Evolutionary conservation across 306 rosid genomes (phyloP).

Genomic region (Mucuna pruriens): DNA sequence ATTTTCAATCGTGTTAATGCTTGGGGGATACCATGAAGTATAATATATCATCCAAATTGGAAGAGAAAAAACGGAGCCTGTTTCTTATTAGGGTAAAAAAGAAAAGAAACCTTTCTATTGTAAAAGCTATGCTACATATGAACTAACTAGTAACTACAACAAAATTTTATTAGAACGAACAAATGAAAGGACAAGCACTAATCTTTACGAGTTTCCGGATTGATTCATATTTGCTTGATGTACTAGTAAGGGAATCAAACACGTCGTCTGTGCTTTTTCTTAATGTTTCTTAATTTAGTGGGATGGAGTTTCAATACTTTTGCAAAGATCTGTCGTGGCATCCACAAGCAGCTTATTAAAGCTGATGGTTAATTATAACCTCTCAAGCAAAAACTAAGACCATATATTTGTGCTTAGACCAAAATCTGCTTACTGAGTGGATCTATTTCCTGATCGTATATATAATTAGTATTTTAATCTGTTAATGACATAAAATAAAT

Average conservation of each 20-base stretch:
- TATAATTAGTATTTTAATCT: too few species aligned
- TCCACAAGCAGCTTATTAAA: conserved; percentile 31
- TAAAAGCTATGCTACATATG: too few species aligned
- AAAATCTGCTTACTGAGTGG: background rate
- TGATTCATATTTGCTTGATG: conserved; percentile 20
- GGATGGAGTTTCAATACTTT: conserved; percentile 1
- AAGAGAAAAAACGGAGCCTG: too few species aligned
- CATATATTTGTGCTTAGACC: background rate
- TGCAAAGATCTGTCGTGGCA: conserved; percentile 35
- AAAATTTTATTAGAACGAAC: background rate
- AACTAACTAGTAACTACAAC: too few species aligned
- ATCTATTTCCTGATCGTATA: too few species aligned
- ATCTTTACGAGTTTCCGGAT: background rate
- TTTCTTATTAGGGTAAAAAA: too few species aligned
- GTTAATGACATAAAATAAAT: too few species aligned
- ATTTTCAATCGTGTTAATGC: too few species aligned
- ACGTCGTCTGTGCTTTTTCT: conserved; percentile 1
- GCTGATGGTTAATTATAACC: background rate
- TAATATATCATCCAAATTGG: too few species aligned
- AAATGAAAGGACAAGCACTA: background rate
- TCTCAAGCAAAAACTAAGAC: background rate
- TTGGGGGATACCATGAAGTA: too few species aligned
- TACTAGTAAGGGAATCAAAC: conserved; percentile 19
- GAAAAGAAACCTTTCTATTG: too few species aligned
- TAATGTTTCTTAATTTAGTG: conserved; percentile 7